phyloP scores from a whole-genome alignment of 768 basidiomycete species.

The Clavulina sp. region DNA sequence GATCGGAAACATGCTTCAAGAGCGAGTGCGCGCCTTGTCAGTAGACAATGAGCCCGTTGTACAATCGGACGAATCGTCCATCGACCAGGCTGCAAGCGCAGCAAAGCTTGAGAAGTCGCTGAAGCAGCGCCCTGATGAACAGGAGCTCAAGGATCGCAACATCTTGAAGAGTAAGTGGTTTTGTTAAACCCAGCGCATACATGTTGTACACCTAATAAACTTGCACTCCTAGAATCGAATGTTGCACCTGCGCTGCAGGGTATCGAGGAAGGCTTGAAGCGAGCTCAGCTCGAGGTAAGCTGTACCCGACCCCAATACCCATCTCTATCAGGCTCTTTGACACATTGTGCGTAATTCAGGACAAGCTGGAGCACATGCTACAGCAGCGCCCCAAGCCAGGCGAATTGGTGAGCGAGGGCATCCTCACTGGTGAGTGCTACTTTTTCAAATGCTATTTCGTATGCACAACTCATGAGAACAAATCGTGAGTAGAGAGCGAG shows the following conservation, averaged over 20 bases:
- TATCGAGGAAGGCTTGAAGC: constrained; percentile 37
- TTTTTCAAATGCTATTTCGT: background rate
- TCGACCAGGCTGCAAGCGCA: background rate
- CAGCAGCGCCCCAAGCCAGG: constrained; percentile 39
- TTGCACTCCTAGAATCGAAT: constrained; percentile 46
- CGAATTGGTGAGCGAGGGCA: constrained; percentile 48
- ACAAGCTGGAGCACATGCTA: constrained; percentile 45
- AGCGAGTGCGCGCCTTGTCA: no score
- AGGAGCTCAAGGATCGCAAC: constrained; percentile 45
- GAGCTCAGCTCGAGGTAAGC: constrained; percentile 45
- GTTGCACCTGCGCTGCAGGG: constrained; percentile 45
- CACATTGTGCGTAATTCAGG: constrained; percentile 21
- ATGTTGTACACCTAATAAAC: background rate
- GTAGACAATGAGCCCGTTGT: no score
- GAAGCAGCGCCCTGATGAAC: constrained; percentile 36
- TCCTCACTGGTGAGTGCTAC: constrained; percentile 28
- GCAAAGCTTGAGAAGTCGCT: constrained; percentile 36
- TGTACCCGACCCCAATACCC: background rate
- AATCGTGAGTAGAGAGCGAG: background rate
- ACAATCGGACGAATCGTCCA: background rate
- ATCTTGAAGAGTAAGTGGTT: constrained; percentile 43
- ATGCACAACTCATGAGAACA: background rate
- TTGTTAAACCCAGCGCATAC: no score
- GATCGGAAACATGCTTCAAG: no score
- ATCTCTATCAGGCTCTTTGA: background rate